Conservation (phyloP, 164 flowering plant genomes). For the Malania oleifera region DNA sequence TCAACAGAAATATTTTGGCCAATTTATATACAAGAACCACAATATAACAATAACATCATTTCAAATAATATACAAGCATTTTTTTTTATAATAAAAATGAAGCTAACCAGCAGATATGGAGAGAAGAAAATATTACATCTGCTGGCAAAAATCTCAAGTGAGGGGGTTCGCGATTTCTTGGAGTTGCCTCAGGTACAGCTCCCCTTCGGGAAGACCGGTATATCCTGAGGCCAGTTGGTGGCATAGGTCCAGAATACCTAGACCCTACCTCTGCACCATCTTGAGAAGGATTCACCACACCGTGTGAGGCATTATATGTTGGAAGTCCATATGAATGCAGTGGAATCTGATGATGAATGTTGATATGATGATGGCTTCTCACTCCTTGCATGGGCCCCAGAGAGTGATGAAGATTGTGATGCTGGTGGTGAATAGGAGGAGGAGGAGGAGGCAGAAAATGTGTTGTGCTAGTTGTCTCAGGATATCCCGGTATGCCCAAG, state of each 20-base stretch:
- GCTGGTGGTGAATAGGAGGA: conserved; percentile 35
- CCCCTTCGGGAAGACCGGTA: conserved; percentile 41
- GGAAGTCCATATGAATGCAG: conserved; percentile 37
- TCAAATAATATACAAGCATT: too few species aligned
- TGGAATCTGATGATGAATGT: conserved; percentile 37
- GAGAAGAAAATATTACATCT: conserved; percentile 41
- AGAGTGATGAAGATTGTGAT: conserved; percentile 26
- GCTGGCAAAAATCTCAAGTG: conserved; percentile 49
- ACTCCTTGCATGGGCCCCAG: conserved; percentile 37
- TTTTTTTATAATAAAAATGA: too few species aligned
- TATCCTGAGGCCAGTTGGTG: conserved; percentile 43
- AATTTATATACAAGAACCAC: not conserved
- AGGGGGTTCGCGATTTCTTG: conserved; percentile 38
- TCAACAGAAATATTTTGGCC: not conserved
- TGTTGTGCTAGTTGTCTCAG: conserved; percentile 30
- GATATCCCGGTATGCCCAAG: conserved; percentile 36
- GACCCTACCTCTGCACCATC: conserved; percentile 33
- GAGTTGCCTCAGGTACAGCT: conserved; percentile 27
- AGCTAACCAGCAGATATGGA: not conserved
- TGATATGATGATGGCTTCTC: conserved; percentile 33
- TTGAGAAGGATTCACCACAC: conserved; percentile 25
- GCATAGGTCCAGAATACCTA: conserved; percentile 36
- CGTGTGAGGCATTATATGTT: conserved; percentile 18
- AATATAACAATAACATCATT: too few species aligned
- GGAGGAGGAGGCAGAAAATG: conserved; percentile 39